Conservation (phyloP, 2,329 filamentous ascomycete genomes). For the Periconia sp. region DNA sequence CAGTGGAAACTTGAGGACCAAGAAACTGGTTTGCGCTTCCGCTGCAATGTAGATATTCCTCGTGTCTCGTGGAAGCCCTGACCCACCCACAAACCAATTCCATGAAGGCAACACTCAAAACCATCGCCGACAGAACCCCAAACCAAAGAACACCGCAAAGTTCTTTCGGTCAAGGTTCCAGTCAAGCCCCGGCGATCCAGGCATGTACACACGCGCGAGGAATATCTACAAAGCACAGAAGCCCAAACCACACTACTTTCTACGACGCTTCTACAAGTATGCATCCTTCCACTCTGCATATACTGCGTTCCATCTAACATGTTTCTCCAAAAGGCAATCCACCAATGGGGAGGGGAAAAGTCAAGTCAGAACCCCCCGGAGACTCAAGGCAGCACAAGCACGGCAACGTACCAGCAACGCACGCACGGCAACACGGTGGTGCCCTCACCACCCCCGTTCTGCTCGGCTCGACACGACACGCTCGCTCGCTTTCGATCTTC, state of each 20-base stretch:
- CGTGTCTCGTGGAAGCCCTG: neutral
- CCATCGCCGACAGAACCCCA: neutral
- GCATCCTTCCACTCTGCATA: neutral
- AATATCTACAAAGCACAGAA: too few relatives aligned
- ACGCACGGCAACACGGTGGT: too few relatives aligned
- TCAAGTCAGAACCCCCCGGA: neutral
- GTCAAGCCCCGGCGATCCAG: too few relatives aligned
- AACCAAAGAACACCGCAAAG: neutral
- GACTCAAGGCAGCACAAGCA: neutral
- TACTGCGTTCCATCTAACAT: neutral
- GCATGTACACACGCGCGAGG: too few relatives aligned
- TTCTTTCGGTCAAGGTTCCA: neutral
- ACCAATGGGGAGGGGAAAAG: neutral
- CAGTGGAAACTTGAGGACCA: constrained; percentile 5
- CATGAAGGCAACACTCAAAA: too few relatives aligned
- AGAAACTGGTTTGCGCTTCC: constrained; percentile 4
- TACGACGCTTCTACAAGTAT: constrained; percentile 2
- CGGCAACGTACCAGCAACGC: too few relatives aligned
- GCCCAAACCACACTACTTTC: constrained; percentile 5
- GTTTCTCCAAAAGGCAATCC: neutral
- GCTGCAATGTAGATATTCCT: neutral
- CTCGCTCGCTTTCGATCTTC: neutral
- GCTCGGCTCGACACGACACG: too few relatives aligned
- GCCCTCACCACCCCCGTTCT: too few relatives aligned
- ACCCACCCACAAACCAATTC: too few relatives aligned